Evolutionary conservation across 441 rosid genomes (phyloP).

Genomic region (Cnidoscolus chayamansa): DNA sequence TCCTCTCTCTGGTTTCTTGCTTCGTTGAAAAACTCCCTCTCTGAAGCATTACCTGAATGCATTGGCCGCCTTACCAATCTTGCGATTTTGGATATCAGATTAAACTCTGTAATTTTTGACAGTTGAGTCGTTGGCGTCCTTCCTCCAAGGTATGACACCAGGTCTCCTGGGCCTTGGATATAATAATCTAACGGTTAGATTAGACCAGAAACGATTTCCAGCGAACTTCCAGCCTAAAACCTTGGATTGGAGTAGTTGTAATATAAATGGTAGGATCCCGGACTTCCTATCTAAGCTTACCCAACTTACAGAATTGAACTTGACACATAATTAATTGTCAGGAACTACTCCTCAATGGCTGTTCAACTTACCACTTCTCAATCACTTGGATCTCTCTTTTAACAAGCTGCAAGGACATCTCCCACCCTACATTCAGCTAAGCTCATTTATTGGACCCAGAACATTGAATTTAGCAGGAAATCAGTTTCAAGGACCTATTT

Average conservation of each 20-base stretch:
- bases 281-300: slow-evolving; percentile 22
- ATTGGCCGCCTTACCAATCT: slow-evolving; percentile 21
- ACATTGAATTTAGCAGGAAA: slow-evolving; percentile 11
- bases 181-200: slow-evolving; percentile 20
- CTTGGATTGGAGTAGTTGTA: slow-evolving; percentile 19
- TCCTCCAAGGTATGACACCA: neutral
- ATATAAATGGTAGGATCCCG: slow-evolving; percentile 25
- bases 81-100: neutral
- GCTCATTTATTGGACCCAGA: neutral
- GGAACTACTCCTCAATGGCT: slow-evolving; percentile 27
- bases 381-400: slow-evolving; percentile 23
- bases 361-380: slow-evolving; percentile 19
- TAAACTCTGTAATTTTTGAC: slow-evolving; percentile 21
- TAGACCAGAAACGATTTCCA: slow-evolving; percentile 15
- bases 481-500: slow-evolving; percentile 15
- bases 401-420: slow-evolving; percentile 21
- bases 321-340: slow-evolving; percentile 18
- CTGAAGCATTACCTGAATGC: slow-evolving; percentile 28
- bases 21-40: slow-evolving; percentile 14
- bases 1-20: slow-evolving; percentile 20
- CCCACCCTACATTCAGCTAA: slow-evolving; percentile 4
- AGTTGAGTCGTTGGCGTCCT: slow-evolving; percentile 10
- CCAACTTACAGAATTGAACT: slow-evolving; percentile 1
- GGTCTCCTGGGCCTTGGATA: neutral
- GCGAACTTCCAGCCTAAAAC: slow-evolving; percentile 19